Conservation (phyloP, 257 asterid species). For the Solanum medicagineum region DNA sequence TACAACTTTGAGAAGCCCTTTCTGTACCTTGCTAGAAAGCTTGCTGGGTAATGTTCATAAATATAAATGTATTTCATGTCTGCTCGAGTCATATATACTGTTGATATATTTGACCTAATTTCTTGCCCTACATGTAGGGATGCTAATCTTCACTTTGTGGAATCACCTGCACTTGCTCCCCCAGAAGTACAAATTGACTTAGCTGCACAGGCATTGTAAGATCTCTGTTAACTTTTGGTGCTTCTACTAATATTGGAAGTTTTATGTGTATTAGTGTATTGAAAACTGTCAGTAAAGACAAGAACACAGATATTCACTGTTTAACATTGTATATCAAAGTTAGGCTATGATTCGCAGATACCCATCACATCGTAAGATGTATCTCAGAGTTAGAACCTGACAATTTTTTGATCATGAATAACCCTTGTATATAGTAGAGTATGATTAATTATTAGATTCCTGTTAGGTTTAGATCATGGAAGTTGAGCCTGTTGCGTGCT, state of each 20-base stretch:
- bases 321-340: neutral
- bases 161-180: slow-evolving; percentile 84
- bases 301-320: neutral
- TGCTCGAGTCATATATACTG: neutral
- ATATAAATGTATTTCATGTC: neutral
- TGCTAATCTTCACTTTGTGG: slow-evolving; percentile 71
- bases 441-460: neutral
- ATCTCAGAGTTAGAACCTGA: neutral
- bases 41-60: slow-evolving; percentile 50
- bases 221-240: neutral
- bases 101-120: neutral
- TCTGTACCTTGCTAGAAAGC: slow-evolving; percentile 78
- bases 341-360: neutral
- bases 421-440: neutral
- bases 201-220: slow-evolving; percentile 61
- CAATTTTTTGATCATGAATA: neutral
- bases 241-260: neutral
- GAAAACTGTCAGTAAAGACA: neutral
- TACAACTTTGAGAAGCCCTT: slow-evolving; percentile 87
- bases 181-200: slow-evolving; percentile 85
- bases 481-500: neutral
- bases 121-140: slow-evolving; percentile 20
- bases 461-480: neutral
- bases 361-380: neutral
- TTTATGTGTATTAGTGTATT: neutral